Conservation (phyloP, 2,329 filamentous ascomycete species). For the Exophiala sideris region DNA sequence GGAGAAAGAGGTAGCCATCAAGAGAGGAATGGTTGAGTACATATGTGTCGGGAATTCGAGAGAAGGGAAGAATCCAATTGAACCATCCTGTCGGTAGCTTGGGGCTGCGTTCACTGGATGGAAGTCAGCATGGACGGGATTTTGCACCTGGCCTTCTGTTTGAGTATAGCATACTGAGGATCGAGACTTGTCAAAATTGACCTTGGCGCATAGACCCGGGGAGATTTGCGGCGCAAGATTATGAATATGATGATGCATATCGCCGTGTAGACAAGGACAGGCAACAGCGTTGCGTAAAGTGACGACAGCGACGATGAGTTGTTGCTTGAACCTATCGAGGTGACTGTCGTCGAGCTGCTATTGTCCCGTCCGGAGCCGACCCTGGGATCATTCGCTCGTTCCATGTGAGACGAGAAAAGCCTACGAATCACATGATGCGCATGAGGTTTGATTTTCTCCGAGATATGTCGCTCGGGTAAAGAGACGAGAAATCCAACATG, state of each 20-base stretch:
- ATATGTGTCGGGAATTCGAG: slow-evolving; percentile 50
- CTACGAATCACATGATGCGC: too few species aligned
- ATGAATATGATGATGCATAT: slow-evolving; percentile 54
- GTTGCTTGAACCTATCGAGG: too few species aligned
- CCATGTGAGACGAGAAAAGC: too few species aligned
- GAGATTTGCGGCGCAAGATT: slow-evolving; percentile 46
- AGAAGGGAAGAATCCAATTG: slow-evolving; percentile 36
- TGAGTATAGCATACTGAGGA: slow-evolving; percentile 46
- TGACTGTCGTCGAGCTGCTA: slow-evolving; percentile 28
- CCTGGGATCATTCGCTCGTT: slow-evolving; percentile 35
- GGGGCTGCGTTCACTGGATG: slow-evolving; percentile 32
- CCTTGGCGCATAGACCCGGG: slow-evolving; percentile 56
- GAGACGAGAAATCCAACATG: too few species aligned
- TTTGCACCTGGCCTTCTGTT: background rate
- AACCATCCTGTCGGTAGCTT: slow-evolving; percentile 34
- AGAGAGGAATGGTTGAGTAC: slow-evolving; percentile 85
- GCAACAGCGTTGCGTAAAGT: slow-evolving; percentile 53
- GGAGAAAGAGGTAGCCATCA: slow-evolving; percentile 86
- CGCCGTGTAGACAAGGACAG: slow-evolving; percentile 49
- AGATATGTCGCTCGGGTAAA: too few species aligned
- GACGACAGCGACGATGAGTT: slow-evolving; percentile 43
- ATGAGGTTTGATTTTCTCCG: too few species aligned
- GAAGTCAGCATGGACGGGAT: background rate
- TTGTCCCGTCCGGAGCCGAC: slow-evolving; percentile 46
- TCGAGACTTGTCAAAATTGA: slow-evolving; percentile 50